Evolutionary conservation across 345 rosid species (phyloP), one percentile per base, ranked within the genome.

Genomic region (Cochlearia excelsa): DNA sequence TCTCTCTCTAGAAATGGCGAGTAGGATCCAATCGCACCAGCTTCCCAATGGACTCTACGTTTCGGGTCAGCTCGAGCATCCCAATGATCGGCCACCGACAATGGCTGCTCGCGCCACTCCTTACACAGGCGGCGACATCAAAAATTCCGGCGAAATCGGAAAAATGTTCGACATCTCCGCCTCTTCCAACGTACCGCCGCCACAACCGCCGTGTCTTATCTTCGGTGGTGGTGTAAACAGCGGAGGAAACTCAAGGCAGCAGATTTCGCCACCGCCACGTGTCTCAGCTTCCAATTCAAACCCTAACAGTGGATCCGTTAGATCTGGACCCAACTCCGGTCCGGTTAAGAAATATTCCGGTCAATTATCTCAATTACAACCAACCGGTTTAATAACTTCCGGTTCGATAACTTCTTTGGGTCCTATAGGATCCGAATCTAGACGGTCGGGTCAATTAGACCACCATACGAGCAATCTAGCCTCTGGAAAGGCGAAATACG

Each of bases 341-440:
- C 68, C 89, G 0, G 56, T 86, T 7, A 79, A 74, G 77, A 92
- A 84, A 57, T 70, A 77, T 1, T 92, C 98, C 2, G 97, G 98
- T 3, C 87, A 96, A 4, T 51, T 88, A 44, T 74, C 90, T 9
- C 73, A 67, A 65, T 77, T 86, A 2, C 87, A 78, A 30, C 97
- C 98, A 2, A 92, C 98, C 4, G 98, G 98, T 1, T 85, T 92
- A 46, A 88, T 92, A 53, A 86, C 90, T n/a, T 91, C 98, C 35
- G 90, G 96, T 7, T 83, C 94, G 1, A 65, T 83, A 4, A 78
- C 77, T 37, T 76, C 83, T 1, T 73, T 73, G 0, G 79, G 77
- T 56, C 78, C 78, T 9, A 8, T 70, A 4, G 40, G 59, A 3
- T 9, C 66, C 28, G 74, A 77, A 45, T 54, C 77, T 6, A 67